Base-by-base conservation (phyloP, 2,329 filamentous ascomycete genomes). In the Venturia aucupariae region DNA sequence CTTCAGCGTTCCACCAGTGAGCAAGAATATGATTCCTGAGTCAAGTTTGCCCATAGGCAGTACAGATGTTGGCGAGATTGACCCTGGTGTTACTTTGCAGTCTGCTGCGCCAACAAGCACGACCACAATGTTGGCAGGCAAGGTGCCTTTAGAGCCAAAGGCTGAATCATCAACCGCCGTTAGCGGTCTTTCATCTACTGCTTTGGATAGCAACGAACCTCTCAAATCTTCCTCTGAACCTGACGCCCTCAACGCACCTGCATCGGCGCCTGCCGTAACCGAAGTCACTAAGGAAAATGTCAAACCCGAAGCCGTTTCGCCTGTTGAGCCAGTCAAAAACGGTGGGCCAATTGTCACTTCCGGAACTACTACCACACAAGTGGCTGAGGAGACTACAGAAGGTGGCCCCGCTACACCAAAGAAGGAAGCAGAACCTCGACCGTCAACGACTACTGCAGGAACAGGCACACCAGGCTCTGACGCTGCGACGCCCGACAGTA, bases 21-120 rank as follows among this genome's bases (percentile, higher is more conserved):
- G 82, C 22, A 82, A 80, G 67, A 86, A 81, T 75, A 79, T 90
- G 74, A 92, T 94, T 68, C 90, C 91, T 22, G 90, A 95, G 77
- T 93, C 90, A 8, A 90, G 88, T 75, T 81, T 94, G 67, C 89
- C 90, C 15, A 87, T 92, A 74, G 82, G 81, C 15, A 72, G 71
- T 3, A 70, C 72, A 24, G 69, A 71, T 60, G 74, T 74, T 63
- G 71, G 68, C 38, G 71, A 75, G 67, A 68, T 72, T 67, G 75
- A 77, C 59, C 73, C 75, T 11, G 75, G 75, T 62, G 67, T 75
- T 44, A 73, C 74, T 62, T 76, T 51, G 11, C 46, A 51, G 13
- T 51, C 46, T 51, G 46, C 46, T 27, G 46, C 46, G 22, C 46
- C 46, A 32, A 68, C 71, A 39, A 79, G 75, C 74, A 80, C 79